These are phyloP conservation scores for Allium sativum DNA, from an alignment of 106 monocot species.

Conservation along the genomic window DNA sequence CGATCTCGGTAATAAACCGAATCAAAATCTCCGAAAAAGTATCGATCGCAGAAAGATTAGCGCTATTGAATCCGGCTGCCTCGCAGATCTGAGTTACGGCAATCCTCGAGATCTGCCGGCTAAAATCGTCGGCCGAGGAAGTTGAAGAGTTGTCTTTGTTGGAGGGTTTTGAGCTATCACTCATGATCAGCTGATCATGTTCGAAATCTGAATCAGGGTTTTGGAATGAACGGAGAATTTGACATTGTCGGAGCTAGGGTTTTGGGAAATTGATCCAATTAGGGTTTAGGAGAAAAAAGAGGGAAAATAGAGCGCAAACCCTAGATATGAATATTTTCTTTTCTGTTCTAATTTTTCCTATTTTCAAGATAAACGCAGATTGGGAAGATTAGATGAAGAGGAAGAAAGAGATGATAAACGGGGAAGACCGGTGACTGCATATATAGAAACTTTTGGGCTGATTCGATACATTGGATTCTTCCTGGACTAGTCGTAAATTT, in stretches of 20 bases:
- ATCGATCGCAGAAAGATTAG: constrained; percentile 55
- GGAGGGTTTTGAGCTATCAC: constrained; percentile 10
- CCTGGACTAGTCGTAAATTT: too few relatives aligned
- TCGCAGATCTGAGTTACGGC: constrained; percentile 78
- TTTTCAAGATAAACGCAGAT: too few relatives aligned
- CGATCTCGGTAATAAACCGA: constrained; percentile 54
- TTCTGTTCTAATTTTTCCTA: too few relatives aligned
- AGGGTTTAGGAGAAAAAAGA: too few relatives aligned
- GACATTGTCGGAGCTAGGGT: constrained; percentile 1
- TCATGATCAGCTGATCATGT: constrained; percentile 32
- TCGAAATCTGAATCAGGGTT: not conserved
- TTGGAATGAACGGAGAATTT: constrained; percentile 3
- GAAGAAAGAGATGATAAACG: too few relatives aligned
- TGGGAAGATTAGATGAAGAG: too few relatives aligned
- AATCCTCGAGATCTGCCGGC: constrained; percentile 47
- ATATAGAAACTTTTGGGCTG: too few relatives aligned
- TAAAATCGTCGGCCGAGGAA: constrained; percentile 32
- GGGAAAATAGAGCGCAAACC: too few relatives aligned
- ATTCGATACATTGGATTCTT: too few relatives aligned
- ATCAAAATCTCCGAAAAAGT: constrained; percentile 54
- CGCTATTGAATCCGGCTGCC: constrained; percentile 53
- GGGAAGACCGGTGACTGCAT: too few relatives aligned
- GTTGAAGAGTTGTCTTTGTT: too few relatives aligned
- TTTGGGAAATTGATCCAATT: not conserved
- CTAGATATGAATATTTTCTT: too few relatives aligned